These are phyloP conservation scores for Eutypella sp. DNA, from an alignment of 2,329 filamentous ascomycete species.

Conservation along the genomic window DNA sequence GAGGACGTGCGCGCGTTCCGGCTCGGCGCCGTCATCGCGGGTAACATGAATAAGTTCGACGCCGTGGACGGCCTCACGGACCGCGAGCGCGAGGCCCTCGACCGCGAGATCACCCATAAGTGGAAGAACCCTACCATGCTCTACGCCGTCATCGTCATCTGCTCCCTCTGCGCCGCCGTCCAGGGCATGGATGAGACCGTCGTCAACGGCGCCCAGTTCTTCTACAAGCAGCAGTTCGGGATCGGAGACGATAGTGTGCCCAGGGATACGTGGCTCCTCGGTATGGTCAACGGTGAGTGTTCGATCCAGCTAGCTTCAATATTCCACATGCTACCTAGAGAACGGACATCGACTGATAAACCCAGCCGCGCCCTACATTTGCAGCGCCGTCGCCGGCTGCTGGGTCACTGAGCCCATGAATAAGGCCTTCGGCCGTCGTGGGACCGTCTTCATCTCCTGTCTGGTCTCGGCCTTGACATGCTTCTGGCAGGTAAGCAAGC, in stretches of 20 bases:
- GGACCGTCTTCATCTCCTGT: constrained; percentile 67
- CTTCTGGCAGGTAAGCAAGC: constrained; percentile 41
- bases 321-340: neutral
- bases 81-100: constrained; percentile 53
- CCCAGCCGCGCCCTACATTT: constrained; percentile 52
- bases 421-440: constrained; percentile 62
- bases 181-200: constrained; percentile 71
- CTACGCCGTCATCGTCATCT: constrained; percentile 58
- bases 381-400: constrained; percentile 64
- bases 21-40: constrained; percentile 55
- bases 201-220: constrained; percentile 63
- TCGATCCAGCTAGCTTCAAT: neutral
- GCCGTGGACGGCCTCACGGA: constrained; percentile 48
- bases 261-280: constrained; percentile 51
- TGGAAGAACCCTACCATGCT: constrained; percentile 65
- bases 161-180: constrained; percentile 49
- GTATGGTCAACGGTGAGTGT: constrained; percentile 49
- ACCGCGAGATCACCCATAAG: constrained; percentile 57
- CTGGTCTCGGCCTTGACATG: constrained; percentile 52
- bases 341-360: neutral
- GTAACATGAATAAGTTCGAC: constrained; percentile 44
- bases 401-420: constrained; percentile 73
- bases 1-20: constrained; percentile 55
- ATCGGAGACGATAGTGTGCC: constrained; percentile 39
- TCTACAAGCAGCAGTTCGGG: constrained; percentile 57